Conservation (phyloP, 1,284 basidiomycete species). For the Neotropicomus parvogracilis region DNA sequence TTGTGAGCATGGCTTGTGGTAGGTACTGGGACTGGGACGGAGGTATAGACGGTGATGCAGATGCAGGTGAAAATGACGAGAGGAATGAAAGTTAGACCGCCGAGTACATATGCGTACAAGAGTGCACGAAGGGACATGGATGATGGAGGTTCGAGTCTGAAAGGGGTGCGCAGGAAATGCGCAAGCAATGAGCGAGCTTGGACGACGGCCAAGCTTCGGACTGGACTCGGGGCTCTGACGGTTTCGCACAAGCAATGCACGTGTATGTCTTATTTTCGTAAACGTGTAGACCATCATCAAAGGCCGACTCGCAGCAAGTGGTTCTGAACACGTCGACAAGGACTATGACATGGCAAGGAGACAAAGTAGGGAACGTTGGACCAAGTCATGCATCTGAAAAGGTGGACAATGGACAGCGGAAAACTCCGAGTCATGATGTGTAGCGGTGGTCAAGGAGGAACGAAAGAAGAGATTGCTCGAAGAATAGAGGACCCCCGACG, state of each 20-base stretch:
- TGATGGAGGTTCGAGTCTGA: too few relatives aligned
- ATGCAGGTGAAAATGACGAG: slow-evolving; percentile 57
- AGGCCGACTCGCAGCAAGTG: slow-evolving; percentile 9
- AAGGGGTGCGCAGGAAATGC: too few relatives aligned
- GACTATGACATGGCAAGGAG: too few relatives aligned
- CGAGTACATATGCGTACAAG: slow-evolving; percentile 80
- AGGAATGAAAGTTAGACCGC: slow-evolving; percentile 84
- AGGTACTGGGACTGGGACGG: slow-evolving; percentile 67
- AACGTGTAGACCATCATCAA: slow-evolving; percentile 6
- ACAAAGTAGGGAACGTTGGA: neutral
- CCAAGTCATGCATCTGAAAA: too few relatives aligned
- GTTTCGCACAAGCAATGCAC: slow-evolving; percentile 20
- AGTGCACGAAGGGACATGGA: slow-evolving; percentile 64
- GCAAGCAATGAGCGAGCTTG: too few relatives aligned
- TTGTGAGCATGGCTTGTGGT: slow-evolving; percentile 37
- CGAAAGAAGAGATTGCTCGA: too few relatives aligned
- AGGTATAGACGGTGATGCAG: slow-evolving; percentile 69
- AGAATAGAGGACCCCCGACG: too few relatives aligned
- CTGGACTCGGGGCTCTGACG: neutral
- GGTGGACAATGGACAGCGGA: neutral
- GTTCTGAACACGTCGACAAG: neutral
- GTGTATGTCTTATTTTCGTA: slow-evolving; percentile 17
- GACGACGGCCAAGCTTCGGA: too few relatives aligned
- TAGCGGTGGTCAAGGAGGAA: too few relatives aligned
- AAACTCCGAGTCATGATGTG: too few relatives aligned